Evolutionary conservation across 257 asterid genomes (phyloP).

Genomic region (Solanum chiquidenum): DNA sequence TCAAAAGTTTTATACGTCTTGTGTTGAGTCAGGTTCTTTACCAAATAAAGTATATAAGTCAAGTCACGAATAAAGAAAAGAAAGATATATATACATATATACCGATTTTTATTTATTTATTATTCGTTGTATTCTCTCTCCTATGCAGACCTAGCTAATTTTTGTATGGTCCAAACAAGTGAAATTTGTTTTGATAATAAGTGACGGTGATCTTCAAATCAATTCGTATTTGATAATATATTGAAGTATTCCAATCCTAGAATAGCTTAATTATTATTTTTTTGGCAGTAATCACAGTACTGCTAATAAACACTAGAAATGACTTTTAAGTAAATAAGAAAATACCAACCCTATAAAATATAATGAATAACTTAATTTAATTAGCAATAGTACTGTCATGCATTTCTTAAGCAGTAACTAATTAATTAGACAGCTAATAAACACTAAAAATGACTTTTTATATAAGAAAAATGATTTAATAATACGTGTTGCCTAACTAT

Average conservation of each 20-base stretch:
- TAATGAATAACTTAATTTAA: neutral
- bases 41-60: neutral
- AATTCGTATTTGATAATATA: neutral
- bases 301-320: neutral
- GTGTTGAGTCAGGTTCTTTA: no score
- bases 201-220: neutral
- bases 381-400: neutral
- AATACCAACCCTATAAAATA: neutral
- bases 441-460: neutral
- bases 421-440: neutral
- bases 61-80: no score
- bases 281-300: neutral
- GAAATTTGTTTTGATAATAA: no score
- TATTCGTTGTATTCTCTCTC: accelerated
- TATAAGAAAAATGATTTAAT: neutral
- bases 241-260: neutral
- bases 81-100: no score
- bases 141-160: neutral
- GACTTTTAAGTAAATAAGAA: neutral
- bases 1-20: no score
- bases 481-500: accelerated
- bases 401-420: neutral
- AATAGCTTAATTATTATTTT: neutral
- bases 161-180: no score
- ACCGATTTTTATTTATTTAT: neutral